Evolutionary conservation across 352 stramenopile genomes (phyloP), one percentile per base, ranked within the genome.

Genomic region (Elongisporangium undulatum): DNA sequence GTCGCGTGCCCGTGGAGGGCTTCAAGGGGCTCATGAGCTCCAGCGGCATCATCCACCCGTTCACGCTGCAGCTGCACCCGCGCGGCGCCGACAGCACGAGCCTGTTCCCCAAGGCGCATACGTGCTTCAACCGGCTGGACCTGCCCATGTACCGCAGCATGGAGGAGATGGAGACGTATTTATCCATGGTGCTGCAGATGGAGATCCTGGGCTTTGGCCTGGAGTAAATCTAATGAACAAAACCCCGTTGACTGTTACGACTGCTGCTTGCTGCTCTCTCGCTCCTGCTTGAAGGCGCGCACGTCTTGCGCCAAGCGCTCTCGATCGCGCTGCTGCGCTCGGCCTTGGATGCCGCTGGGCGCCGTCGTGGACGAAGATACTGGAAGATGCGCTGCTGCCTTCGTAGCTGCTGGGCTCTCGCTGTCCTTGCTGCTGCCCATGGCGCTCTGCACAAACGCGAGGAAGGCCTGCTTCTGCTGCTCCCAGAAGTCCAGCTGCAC

Each of bases 71-170:
- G 67, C 62, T 91, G n/a, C 65, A 93, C 3, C 61, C 67, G 3
- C 71, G 71, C 19, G 74, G 76, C 17, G 59, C 76, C n/a, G 70
- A 78, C 6, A 69, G 67, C 2, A 60, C 72, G 22, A 68, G 74
- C 17, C 55, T 88, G 15, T 92, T 83, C 49, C 81, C 85, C 17
- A 85, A 86, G n/a, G 81, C 81, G 9, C 85, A 94, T 64, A 94
- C 85, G 49, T 94, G 85, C 66, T 94, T 94, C 60, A 94, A 94
- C 59, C 74, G 85, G 19, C 79, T 93, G 49, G 83, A 93, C 50
- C 71, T 93, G 34, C 83, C 83, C 41, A 62, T 89, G 51, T 93
- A 93, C 65, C 67, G 67, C 53, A 62, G 64, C 63, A 74, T 83
- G 61, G 76, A 87, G 7, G 82, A 93, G 62, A 65, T 93, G 58